Evolutionary conservation across 2,329 filamentous ascomycete species (phyloP).

Genomic region (Apiospora kogelbergensis): DNA sequence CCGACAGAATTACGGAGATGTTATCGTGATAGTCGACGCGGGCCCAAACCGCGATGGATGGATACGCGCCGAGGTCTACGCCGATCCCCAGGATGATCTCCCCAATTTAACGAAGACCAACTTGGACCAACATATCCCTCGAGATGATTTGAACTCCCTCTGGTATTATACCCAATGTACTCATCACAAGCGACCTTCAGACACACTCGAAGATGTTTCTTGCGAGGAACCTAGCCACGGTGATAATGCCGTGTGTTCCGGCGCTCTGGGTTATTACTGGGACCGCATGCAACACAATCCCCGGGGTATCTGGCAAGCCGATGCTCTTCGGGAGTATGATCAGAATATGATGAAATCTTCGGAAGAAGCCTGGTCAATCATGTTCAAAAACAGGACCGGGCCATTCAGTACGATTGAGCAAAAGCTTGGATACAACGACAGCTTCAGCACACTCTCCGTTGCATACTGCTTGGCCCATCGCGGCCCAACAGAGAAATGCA

Average conservation of each 20-base stretch:
- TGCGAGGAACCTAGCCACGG: too few relatives aligned
- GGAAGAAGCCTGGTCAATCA: background rate
- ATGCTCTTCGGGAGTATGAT: too few relatives aligned
- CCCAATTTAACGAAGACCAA: background rate
- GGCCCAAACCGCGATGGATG: background rate
- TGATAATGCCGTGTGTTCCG: too few relatives aligned
- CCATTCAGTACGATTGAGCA: background rate
- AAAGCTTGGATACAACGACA: background rate
- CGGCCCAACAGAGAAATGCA: background rate
- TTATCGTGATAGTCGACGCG: background rate
- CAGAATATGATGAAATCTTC: too few relatives aligned
- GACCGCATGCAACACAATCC: too few relatives aligned
- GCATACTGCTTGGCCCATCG: background rate
- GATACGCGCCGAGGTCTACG: background rate
- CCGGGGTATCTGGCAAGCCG: too few relatives aligned
- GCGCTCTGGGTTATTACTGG: too few relatives aligned
- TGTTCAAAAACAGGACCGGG: background rate
- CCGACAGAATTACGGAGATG: background rate
- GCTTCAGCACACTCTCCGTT: background rate
- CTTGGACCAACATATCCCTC: too few relatives aligned
- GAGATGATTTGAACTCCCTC: background rate
- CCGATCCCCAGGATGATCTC: background rate
- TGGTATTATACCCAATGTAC: background rate
- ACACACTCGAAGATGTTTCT: too few relatives aligned
- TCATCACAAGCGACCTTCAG: too few relatives aligned